Evolutionary conservation across 805 yeast genomes (phyloP), one percentile per base, ranked within the genome.

Genomic region (Candida pini): DNA sequence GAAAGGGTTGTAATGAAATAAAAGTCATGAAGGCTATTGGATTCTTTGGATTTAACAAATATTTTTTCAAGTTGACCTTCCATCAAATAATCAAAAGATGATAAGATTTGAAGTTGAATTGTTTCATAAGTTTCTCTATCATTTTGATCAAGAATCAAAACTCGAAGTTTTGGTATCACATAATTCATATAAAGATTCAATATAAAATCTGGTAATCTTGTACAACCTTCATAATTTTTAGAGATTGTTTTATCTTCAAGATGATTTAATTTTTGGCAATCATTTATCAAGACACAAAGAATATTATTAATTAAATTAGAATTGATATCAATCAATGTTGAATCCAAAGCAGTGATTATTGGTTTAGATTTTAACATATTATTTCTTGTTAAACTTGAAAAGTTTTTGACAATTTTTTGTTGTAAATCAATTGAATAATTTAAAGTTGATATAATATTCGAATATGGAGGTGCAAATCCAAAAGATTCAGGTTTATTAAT

Each of bases 391-490:
- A 68, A 56, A 18, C 64, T 57, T 18, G 59, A 53, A 41, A 45
- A 30, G 41, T 33, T 39, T 4, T 40, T 33, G 14, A 20, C 64
- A 8, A 80, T 54, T 2, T 65, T 61, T 3, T 62, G 63, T 18
- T 71, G 62, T 12, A 79, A 58, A 18, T 58, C 56, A 1, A 77
- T 68, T 25, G 75, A 52, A 45, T 72, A 77, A 43, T 71, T 65
- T 23, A 77, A 53, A 3, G 81, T 66, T 30, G 84, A 68, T 17
- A 83, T 59, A 7, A 81, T 71, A 48, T 81, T 83, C 1, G 87
- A 66, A 35, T 65, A 64, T 1, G 81, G 79, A 3, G 90, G 89
- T 16, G 80, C 51, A 47, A 77, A 78, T 1, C 80, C 79, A 51
- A 63, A 73, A 23, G 57, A 47, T 2, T 43, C 43, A 7, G 39